These are phyloP conservation scores for Huntiella decipiens DNA, from an alignment of 2,329 filamentous ascomycete species.

Conservation along the genomic window DNA sequence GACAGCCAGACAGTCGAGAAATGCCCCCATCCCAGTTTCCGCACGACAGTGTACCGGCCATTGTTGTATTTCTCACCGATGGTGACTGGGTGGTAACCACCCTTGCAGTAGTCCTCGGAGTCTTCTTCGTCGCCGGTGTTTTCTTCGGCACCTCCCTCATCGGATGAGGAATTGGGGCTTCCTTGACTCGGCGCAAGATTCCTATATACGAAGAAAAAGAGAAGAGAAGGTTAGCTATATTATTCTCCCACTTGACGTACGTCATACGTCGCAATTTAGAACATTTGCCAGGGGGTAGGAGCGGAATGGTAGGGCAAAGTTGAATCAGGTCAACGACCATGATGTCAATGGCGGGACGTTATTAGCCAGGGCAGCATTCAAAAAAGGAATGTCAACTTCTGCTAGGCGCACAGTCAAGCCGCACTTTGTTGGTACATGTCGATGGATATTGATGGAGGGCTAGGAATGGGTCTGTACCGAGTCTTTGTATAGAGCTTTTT, in stretches of 20 bases:
- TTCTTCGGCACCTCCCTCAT: slow-evolving; percentile 61
- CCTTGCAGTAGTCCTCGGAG: slow-evolving; percentile 98
- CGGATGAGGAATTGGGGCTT: slow-evolving; percentile 59
- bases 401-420: too few species aligned
- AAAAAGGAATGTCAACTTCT: too few species aligned
- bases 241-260: background rate
- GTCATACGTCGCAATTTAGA: too few species aligned
- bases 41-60: slow-evolving; percentile 85
- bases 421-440: background rate
- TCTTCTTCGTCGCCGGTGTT: slow-evolving; percentile 97
- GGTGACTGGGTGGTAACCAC: slow-evolving; percentile 87
- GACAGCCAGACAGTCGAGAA: slow-evolving; percentile 92
- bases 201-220: slow-evolving; percentile 1
- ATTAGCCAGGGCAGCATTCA: too few species aligned
- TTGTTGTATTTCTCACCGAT: slow-evolving; percentile 97
- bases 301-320: too few species aligned
- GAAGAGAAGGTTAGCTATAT: background rate
- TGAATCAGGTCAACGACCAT: too few species aligned
- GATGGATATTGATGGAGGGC: background rate
- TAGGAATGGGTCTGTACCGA: slow-evolving; percentile 5
- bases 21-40: slow-evolving; percentile 94
- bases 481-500: slow-evolving; percentile 9
- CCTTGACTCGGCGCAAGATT: slow-evolving; percentile 26
- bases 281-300: too few species aligned
- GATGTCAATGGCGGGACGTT: too few species aligned